These are phyloP conservation scores for Thyridium curvatum DNA, from an alignment of 2,329 filamentous ascomycete species.

Conservation along the genomic window DNA sequence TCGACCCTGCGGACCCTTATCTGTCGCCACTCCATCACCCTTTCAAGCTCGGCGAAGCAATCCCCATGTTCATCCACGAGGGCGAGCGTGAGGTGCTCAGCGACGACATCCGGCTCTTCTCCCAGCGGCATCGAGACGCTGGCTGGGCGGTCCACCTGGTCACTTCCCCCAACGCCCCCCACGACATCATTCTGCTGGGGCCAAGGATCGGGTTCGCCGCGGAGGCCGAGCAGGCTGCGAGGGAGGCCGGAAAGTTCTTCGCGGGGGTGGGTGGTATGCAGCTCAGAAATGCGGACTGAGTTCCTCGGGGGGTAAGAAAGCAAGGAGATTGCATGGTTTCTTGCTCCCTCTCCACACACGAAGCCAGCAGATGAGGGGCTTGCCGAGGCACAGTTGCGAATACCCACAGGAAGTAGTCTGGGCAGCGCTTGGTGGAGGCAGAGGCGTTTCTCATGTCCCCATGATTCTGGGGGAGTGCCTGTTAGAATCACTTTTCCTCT, in stretches of 20 bases:
- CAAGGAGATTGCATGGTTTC: too few relatives aligned
- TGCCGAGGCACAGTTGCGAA: too few relatives aligned
- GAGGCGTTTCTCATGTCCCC: too few relatives aligned
- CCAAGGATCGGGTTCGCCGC: conserved; percentile 11
- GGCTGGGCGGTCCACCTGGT: conserved; percentile 12
- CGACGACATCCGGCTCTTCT: conserved; percentile 13
- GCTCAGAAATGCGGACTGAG: too few relatives aligned
- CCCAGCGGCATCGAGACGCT: conserved; percentile 5
- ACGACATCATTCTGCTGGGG: conserved; percentile 16
- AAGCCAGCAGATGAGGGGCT: too few relatives aligned
- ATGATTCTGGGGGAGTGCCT: too few relatives aligned
- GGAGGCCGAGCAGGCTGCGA: conserved; percentile 9
- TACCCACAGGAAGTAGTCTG: too few relatives aligned
- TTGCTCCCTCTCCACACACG: too few relatives aligned
- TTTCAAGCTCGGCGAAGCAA: conserved; percentile 4
- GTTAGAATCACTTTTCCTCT: too few relatives aligned
- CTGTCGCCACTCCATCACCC: conserved; percentile 11
- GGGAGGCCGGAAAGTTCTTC: conserved; percentile 3
- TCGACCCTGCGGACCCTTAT: conserved; percentile 7
- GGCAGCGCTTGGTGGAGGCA: too few relatives aligned
- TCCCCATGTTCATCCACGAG: conserved; percentile 16
- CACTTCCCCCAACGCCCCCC: conserved; percentile 9
- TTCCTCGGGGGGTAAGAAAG: too few relatives aligned
- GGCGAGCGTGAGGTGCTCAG: conserved; percentile 13
- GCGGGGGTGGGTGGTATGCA: too few relatives aligned